phyloP scores from a whole-genome alignment of 148 eudicot genomes.

The Camellia granthamiana region DNA sequence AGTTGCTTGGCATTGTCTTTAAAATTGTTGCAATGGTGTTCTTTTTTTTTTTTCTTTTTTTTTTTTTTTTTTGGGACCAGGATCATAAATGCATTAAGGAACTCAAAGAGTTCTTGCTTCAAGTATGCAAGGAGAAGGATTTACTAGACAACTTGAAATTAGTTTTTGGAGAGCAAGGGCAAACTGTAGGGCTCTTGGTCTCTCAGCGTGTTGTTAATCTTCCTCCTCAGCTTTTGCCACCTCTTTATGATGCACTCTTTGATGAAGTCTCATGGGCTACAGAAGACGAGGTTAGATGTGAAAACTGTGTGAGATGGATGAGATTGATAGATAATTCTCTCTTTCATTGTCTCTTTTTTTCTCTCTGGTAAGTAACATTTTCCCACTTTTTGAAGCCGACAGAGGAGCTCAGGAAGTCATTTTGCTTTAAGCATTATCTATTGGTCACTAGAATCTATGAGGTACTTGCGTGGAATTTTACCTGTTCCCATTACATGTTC shows the following conservation, averaged over 20 bases:
- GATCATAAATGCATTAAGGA: constrained; percentile 66
- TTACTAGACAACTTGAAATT: constrained; percentile 35
- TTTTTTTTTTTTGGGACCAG: constrained; percentile 41
- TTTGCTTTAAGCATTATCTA: constrained; percentile 55
- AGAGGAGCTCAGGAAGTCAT: constrained; percentile 66
- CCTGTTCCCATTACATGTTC: neutral
- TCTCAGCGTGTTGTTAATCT: constrained; percentile 91
- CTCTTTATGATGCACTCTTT: constrained; percentile 79
- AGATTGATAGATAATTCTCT: constrained; percentile 4
- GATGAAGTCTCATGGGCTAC: constrained; percentile 91
- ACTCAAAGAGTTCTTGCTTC: constrained; percentile 56
- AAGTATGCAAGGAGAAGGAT: constrained; percentile 42
- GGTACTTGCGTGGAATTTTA: constrained; percentile 39
- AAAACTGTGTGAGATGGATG: constrained; percentile 8
- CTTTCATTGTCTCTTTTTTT: neutral
- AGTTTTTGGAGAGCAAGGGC: constrained; percentile 48
- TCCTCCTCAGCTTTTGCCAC: constrained; percentile 95
- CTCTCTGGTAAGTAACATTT: neutral
- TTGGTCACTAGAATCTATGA: constrained; percentile 72
- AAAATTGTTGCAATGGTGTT: neutral
- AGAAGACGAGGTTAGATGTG: constrained; percentile 83
- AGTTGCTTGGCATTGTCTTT: neutral
- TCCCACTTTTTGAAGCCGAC: constrained; percentile 56
- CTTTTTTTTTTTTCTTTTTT: neutral
- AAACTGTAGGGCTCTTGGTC: constrained; percentile 73